These are phyloP conservation scores for Conringia planisiliqua DNA, from an alignment of 345 rosid genomes.

Conservation along the genomic window DNA sequence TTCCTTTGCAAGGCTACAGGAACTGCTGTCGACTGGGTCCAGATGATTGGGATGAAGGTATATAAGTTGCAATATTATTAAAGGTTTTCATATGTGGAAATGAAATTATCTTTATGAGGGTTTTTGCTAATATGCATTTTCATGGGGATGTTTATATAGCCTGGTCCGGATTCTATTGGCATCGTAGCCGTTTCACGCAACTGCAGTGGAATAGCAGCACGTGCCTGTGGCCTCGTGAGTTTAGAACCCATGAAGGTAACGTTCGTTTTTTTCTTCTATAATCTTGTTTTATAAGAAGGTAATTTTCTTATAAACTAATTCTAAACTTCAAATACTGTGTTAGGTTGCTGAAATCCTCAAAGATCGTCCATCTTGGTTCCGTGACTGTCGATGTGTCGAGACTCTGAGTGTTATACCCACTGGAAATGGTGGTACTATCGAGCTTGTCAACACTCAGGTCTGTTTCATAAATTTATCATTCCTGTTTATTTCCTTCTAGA, in stretches of 20 bases:
- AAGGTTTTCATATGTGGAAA: background rate
- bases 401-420: slow-evolving; percentile 67
- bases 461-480: background rate
- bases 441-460: slow-evolving; percentile 93
- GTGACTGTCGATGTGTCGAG: slow-evolving; percentile 88
- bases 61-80: background rate
- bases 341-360: slow-evolving; percentile 95
- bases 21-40: slow-evolving; percentile 99
- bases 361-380: slow-evolving; percentile 96
- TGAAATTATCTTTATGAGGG: background rate
- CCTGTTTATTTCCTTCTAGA: background rate
- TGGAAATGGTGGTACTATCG: slow-evolving; percentile 81
- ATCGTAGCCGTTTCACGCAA: slow-evolving; percentile 99
- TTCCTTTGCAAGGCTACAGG: slow-evolving; percentile 86
- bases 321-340: background rate
- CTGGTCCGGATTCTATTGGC: slow-evolving; percentile 99
- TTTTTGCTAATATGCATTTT: background rate
- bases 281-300: background rate
- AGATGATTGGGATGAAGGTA: slow-evolving; percentile 99
- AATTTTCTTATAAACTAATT: background rate
- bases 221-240: slow-evolving; percentile 99
- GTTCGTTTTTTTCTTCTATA: background rate
- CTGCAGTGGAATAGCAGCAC: slow-evolving; percentile 96
- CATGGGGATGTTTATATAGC: slow-evolving; percentile 42
- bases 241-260: slow-evolving; percentile 94